A percentile compares a stretch with the other conserved stretches of the same genome.
Evolutionary conservation across 805 yeast species (phyloP).

Genomic region (Teunomyces stri): DNA sequence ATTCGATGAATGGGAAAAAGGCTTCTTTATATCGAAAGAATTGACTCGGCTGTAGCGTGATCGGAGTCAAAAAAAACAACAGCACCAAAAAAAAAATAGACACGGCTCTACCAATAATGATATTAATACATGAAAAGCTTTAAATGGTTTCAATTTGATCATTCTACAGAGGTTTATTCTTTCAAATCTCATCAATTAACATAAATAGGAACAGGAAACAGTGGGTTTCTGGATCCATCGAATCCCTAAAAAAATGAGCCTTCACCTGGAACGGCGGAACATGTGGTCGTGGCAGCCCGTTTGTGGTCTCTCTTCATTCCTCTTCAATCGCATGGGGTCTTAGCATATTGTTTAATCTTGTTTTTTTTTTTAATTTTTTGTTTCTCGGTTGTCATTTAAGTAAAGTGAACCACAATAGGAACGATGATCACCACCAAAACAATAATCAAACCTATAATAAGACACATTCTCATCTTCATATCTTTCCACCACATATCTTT

Average conservation of each 20-base stretch:
- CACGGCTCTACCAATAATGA: too few species aligned
- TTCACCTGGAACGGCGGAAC: neutral
- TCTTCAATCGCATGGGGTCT: neutral
- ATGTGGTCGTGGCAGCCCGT: neutral
- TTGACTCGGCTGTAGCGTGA: constrained; percentile 1
- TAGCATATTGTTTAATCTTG: neutral
- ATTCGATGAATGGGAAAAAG: neutral
- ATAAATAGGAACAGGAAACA: neutral
- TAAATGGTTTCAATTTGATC: too few species aligned
- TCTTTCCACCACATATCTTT: constrained; percentile 99
- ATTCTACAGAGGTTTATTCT: too few species aligned
- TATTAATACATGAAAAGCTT: too few species aligned
- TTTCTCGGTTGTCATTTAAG: constrained; percentile 16
- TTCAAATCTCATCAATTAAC: constrained; percentile 3
- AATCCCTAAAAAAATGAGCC: neutral
- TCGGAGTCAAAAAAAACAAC: constrained; percentile 1
- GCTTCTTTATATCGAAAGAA: neutral
- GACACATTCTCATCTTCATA: constrained; percentile 91
- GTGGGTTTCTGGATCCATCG: neutral
- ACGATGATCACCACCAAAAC: constrained; percentile 85
- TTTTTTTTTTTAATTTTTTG: neutral
- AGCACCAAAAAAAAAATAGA: neutral
- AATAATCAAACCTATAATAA: constrained; percentile 73
- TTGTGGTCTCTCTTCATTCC: neutral
- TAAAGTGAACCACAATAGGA: constrained; percentile 89